These are phyloP conservation scores for Pythium oligandrum DNA, from an alignment of 352 stramenopile genomes.

Conservation along the genomic window DNA sequence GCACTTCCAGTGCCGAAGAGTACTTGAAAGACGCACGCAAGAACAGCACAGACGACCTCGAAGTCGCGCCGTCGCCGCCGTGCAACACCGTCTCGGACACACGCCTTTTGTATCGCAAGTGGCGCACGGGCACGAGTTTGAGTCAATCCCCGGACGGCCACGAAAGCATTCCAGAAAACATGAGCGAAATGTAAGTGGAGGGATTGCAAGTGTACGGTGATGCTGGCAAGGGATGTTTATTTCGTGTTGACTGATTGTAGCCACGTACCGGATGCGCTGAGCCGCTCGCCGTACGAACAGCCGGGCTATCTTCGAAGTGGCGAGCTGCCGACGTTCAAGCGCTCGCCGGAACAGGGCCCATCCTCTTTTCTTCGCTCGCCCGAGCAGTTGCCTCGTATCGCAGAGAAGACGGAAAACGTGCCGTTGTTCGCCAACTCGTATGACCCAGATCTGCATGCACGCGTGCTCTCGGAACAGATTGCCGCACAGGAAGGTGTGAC, in stretches of 20 bases:
- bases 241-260: slow-evolving; percentile 8
- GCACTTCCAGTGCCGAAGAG: slow-evolving; percentile 11
- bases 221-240: neutral
- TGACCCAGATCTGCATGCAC: slow-evolving; percentile 51
- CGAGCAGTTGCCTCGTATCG: slow-evolving; percentile 61
- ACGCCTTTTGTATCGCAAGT: slow-evolving; percentile 74
- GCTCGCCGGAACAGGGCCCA: neutral
- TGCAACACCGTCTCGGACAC: slow-evolving; percentile 55
- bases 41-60: slow-evolving; percentile 69
- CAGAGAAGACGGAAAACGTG: slow-evolving; percentile 61
- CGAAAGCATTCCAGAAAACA: slow-evolving; percentile 13
- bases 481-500: slow-evolving; percentile 21
- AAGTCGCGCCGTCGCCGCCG: slow-evolving; percentile 38
- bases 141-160: neutral
- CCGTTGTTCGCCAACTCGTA: slow-evolving; percentile 48
- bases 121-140: slow-evolving; percentile 47
- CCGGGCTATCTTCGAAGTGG: slow-evolving; percentile 18
- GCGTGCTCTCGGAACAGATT: slow-evolving; percentile 63
- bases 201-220: slow-evolving; percentile 31
- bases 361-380: slow-evolving; percentile 26
- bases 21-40: slow-evolving; percentile 24
- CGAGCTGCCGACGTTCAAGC: slow-evolving; percentile 7
- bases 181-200: slow-evolving; percentile 28
- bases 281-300: slow-evolving; percentile 59
- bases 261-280: slow-evolving; percentile 40